These are phyloP conservation scores for Rhizoctonia solani DNA, from an alignment of 1,284 basidiomycete genomes.

Conservation along the genomic window DNA sequence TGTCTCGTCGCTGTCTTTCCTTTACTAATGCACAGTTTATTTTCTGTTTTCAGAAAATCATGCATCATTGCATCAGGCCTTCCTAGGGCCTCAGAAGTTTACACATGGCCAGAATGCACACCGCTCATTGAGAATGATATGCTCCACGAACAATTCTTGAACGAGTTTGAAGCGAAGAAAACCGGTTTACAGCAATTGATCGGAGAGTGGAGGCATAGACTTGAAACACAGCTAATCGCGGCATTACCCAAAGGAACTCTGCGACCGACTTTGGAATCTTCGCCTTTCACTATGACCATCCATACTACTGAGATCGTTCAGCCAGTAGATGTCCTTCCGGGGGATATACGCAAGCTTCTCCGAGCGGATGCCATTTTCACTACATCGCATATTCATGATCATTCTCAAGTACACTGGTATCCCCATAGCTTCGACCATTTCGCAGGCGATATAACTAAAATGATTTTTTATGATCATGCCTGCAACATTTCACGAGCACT, in stretches of 20 bases:
- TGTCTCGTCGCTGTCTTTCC: no score
- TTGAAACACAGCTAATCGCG: not conserved
- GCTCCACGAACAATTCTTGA: not conserved
- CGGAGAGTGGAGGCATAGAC: not conserved
- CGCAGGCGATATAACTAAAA: not conserved
- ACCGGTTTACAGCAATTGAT: not conserved
- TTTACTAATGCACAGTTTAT: no score
- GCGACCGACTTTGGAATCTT: not conserved
- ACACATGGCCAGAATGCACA: not conserved
- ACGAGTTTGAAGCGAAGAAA: not conserved
- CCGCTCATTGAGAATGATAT: not conserved
- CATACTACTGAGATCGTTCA: not conserved
- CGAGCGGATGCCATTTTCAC: conserved; percentile 20
- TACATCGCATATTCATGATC: not conserved
- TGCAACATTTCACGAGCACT: not conserved
- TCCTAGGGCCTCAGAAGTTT: not conserved
- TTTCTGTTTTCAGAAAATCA: no score
- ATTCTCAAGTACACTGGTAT: not conserved
- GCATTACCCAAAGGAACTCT: not conserved
- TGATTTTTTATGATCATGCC: not conserved
- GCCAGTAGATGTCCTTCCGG: not conserved
- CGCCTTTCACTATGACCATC: not conserved
- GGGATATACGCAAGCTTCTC: not conserved
- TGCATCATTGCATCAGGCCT: not conserved
- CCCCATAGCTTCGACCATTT: conserved; percentile 2